These are phyloP conservation scores for Tirmania nivea DNA, from an alignment of 495 filamentous ascomycete species.

Conservation along the genomic window DNA sequence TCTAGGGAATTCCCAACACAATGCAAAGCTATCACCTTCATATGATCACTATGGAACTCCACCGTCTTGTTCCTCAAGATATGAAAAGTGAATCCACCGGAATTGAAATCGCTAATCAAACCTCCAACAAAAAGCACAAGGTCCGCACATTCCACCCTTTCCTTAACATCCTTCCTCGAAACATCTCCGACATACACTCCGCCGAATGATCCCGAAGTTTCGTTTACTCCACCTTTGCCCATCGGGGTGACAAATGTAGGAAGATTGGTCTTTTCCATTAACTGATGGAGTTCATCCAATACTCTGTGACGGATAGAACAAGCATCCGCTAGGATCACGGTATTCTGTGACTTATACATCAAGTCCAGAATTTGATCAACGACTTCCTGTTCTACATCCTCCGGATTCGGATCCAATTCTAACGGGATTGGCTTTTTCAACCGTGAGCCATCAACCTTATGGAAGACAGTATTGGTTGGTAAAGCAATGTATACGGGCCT, in stretches of 20 bases:
- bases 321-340: conserved; percentile 75
- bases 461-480: conserved; percentile 64
- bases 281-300: conserved; percentile 49
- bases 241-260: conserved; percentile 79
- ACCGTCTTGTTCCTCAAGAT: conserved; percentile 65
- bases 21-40: conserved; percentile 27
- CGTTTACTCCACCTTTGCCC: conserved; percentile 77
- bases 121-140: conserved; percentile 66
- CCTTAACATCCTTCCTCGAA: conserved; percentile 45
- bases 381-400: conserved; percentile 61
- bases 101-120: conserved; percentile 81
- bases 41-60: conserved; percentile 64
- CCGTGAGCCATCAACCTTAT: conserved; percentile 52
- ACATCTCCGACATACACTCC: conserved; percentile 75
- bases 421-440: conserved; percentile 52
- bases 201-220: conserved; percentile 51
- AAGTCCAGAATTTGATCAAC: conserved; percentile 60
- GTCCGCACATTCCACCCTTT: conserved; percentile 59
- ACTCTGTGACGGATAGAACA: conserved; percentile 67
- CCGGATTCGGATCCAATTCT: conserved; percentile 37
- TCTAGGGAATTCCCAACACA: too few species aligned
- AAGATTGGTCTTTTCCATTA: conserved; percentile 55
- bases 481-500: conserved; percentile 70
- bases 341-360: conserved; percentile 51
- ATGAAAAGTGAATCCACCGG: conserved; percentile 63